Percentiles rank a stretch among this genome's conserved stretches.
Evolutionary conservation across 129 eudicot species (phyloP).

Genomic region (Tagetes erecta): DNA sequence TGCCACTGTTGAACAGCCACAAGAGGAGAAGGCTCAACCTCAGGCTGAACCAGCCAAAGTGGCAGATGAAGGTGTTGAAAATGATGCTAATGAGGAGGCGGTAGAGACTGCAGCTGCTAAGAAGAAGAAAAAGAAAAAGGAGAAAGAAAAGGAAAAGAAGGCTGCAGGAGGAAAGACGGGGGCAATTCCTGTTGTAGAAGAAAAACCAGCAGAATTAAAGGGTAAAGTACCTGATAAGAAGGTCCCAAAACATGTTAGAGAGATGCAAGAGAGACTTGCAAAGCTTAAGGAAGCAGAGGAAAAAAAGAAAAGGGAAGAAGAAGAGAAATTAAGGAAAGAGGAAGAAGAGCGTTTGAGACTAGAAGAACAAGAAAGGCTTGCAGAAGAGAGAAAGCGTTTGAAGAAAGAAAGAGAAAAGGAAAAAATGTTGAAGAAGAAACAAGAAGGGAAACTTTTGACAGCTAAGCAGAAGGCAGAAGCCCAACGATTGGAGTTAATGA

Average conservation of each 20-base stretch:
- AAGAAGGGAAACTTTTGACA: conserved; percentile 68
- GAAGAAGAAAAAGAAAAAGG: conserved; percentile 88
- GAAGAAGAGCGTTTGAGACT: conserved; percentile 67
- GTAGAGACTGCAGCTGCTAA: conserved; percentile 67
- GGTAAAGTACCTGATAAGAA: conserved; percentile 65
- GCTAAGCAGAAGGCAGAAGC: conserved; percentile 88
- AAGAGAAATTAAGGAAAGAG: conserved; percentile 72
- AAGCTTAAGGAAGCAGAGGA: conserved; percentile 50
- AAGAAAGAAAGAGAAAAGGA: conserved; percentile 78
- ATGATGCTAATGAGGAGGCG: conserved; percentile 57
- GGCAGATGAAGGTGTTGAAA: conserved; percentile 49
- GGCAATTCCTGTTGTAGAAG: conserved; percentile 50
- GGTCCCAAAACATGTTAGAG: conserved; percentile 71
- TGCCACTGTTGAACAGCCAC: conserved; percentile 28
- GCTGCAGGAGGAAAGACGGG: conserved; percentile 58
- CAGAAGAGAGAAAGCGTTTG: conserved; percentile 65
- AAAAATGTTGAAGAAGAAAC: conserved; percentile 66
- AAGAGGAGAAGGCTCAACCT: conserved; percentile 46
- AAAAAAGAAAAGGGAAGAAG: conserved; percentile 87
- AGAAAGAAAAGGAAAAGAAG: conserved; percentile 66
- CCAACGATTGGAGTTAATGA: conserved; percentile 64
- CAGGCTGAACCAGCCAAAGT: conserved; percentile 38
- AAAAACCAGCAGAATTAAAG: conserved; percentile 52
- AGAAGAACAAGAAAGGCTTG: conserved; percentile 66
- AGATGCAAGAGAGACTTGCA: conserved; percentile 79